These are phyloP conservation scores for Trichoderma sp. DNA, from an alignment of 2,329 filamentous ascomycete species.

Conservation along the genomic window DNA sequence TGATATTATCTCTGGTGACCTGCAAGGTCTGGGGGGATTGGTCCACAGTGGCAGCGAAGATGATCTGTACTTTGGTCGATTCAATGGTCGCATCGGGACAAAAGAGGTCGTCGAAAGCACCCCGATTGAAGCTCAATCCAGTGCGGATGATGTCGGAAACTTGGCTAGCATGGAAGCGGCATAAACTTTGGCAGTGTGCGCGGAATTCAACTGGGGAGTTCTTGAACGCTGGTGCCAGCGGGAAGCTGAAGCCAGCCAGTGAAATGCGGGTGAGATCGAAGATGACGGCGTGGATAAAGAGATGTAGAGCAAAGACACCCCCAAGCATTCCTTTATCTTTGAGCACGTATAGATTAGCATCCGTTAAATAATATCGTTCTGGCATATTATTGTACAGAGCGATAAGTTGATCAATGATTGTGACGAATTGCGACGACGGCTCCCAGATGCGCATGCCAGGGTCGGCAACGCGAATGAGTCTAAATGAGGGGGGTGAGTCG, in stretches of 20 bases:
- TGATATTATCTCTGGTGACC: slow-evolving; percentile 24
- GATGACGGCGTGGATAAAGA: slow-evolving; percentile 27
- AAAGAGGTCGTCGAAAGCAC: slow-evolving; percentile 26
- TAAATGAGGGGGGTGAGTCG: neutral
- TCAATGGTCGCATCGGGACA: slow-evolving; percentile 26
- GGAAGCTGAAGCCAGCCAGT: slow-evolving; percentile 29
- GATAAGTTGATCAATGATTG: slow-evolving; percentile 25
- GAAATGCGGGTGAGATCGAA: slow-evolving; percentile 27
- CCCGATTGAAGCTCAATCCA: slow-evolving; percentile 20
- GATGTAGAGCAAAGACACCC: slow-evolving; percentile 27
- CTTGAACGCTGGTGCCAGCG: slow-evolving; percentile 25
- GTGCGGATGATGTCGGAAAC: slow-evolving; percentile 24
- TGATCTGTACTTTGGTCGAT: slow-evolving; percentile 29
- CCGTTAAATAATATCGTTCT: slow-evolving; percentile 24
- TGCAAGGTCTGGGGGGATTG: slow-evolving; percentile 22
- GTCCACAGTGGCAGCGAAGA: slow-evolving; percentile 27
- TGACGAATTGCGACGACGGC: slow-evolving; percentile 21
- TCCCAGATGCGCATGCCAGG: slow-evolving; percentile 22
- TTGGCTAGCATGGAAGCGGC: slow-evolving; percentile 26
- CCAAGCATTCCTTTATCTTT: slow-evolving; percentile 24
- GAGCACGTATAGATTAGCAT: slow-evolving; percentile 25
- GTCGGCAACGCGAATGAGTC: slow-evolving; percentile 23
- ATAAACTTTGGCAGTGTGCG: slow-evolving; percentile 24
- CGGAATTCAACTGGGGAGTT: slow-evolving; percentile 24
- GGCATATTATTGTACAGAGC: slow-evolving; percentile 24